phyloP scores from a whole-genome alignment of 768 basidiomycete species.

The Boletus sp. region DNA sequence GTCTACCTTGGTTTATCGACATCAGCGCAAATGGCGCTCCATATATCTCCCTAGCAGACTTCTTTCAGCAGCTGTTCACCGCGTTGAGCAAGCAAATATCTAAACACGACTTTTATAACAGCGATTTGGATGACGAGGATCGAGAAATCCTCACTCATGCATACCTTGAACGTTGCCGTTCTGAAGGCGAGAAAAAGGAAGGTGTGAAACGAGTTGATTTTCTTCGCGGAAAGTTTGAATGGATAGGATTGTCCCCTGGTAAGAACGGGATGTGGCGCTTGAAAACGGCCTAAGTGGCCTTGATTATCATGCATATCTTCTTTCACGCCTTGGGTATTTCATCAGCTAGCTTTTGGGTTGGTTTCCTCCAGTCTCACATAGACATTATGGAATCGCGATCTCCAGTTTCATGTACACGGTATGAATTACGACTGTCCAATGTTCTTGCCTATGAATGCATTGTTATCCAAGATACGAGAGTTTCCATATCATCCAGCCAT shows the following conservation, averaged over 20 bases:
- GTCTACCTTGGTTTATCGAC: constrained; percentile 70
- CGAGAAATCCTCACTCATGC: constrained; percentile 43
- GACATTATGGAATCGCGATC: neutral
- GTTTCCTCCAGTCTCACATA: neutral
- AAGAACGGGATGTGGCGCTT: constrained; percentile 66
- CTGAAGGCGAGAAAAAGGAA: constrained; percentile 30
- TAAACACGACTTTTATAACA: constrained; percentile 57
- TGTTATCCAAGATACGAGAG: neutral
- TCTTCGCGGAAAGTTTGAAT: constrained; percentile 49
- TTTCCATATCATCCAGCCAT: neutral
- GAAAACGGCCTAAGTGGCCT: constrained; percentile 41
- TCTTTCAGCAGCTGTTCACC: constrained; percentile 46
- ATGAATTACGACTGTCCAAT: neutral
- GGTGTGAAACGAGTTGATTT: constrained; percentile 63
- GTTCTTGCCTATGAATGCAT: neutral
- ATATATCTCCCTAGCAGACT: constrained; percentile 59
- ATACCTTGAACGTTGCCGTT: constrained; percentile 45
- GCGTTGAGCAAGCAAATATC: constrained; percentile 46
- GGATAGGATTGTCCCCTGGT: constrained; percentile 53
- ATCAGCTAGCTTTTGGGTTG: constrained; percentile 1
- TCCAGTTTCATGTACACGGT: constrained; percentile 1
- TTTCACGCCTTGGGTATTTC: neutral
- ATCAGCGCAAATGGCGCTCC: constrained; percentile 40
- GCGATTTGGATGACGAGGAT: constrained; percentile 47
- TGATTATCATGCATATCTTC: neutral